Conservation (phyloP, 371 early-diverging fungal species). For the Actinomortierella wolfii region DNA sequence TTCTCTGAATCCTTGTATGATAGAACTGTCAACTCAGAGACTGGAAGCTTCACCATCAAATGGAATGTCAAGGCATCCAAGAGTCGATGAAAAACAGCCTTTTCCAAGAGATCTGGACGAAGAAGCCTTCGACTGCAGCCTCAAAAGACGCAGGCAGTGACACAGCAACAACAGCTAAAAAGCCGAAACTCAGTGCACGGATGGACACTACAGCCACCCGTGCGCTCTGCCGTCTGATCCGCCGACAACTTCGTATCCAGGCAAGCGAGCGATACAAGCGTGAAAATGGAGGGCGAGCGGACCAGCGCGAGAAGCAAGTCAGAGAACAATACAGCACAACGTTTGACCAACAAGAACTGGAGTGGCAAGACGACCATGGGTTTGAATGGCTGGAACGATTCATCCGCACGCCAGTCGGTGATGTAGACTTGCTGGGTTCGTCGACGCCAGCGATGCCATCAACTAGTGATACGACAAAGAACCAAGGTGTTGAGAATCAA, state of each 20-base stretch:
- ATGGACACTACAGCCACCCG: conserved; percentile 28
- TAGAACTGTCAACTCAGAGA: conserved; percentile 41
- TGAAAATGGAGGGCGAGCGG: conserved; percentile 4
- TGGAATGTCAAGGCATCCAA: conserved; percentile 41
- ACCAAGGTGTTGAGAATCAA: too few relatives aligned
- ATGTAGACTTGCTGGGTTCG: too few relatives aligned
- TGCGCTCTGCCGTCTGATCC: conserved; percentile 29
- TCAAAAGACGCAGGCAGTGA: too few relatives aligned
- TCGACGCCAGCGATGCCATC: too few relatives aligned
- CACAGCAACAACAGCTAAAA: too few relatives aligned
- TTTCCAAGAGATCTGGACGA: conserved; percentile 33
- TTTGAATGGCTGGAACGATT: conserved; percentile 22
- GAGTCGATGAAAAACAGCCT: conserved; percentile 20
- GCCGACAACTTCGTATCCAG: conserved; percentile 29
- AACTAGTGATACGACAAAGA: too few relatives aligned
- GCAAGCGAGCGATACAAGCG: conserved; percentile 15
- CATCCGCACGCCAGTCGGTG: too few relatives aligned
- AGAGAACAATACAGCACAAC: conserved; percentile 30
- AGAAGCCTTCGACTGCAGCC: conserved; percentile 5
- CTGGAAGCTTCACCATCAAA: conserved; percentile 43
- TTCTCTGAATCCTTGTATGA: background rate
- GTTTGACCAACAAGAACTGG: conserved; percentile 33
- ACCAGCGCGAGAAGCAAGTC: conserved; percentile 24
- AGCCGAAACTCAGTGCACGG: too few relatives aligned
- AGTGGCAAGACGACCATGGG: conserved; percentile 42